Evolutionary conservation across 148 eudicot genomes (phyloP).

Genomic region (Chenopodium suecicum): DNA sequence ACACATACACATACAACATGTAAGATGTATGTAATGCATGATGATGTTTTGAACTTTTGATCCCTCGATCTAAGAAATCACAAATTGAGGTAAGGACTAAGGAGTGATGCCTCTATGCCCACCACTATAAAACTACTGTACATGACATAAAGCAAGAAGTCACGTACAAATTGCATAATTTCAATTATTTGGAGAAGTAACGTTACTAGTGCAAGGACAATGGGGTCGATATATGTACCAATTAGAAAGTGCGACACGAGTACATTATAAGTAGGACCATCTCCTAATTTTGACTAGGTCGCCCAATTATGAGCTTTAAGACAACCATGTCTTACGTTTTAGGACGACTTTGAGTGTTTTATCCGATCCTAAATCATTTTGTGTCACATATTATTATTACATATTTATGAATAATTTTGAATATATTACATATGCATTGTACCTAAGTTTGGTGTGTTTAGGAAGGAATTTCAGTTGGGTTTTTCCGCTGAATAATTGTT

Average conservation of each 20-base stretch:
- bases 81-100: too few species aligned
- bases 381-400: not conserved
- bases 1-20: too few species aligned
- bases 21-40: too few species aligned
- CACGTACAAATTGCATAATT: not conserved
- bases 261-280: conserved; percentile 11
- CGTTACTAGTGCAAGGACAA: not conserved
- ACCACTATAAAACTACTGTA: too few species aligned
- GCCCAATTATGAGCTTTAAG: conserved; percentile 6
- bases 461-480: too few species aligned
- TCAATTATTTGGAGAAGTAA: not conserved
- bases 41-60: too few species aligned
- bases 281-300: conserved; percentile 21
- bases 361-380: not conserved
- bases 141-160: not conserved
- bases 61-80: too few species aligned
- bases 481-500: too few species aligned
- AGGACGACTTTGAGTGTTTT: not conserved
- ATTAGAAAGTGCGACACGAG: not conserved
- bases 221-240: not conserved
- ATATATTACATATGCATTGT: not conserved
- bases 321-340: conserved; percentile 17
- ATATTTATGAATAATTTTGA: not conserved
- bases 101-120: too few species aligned
- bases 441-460: not conserved